Conservation (phyloP, 2,329 filamentous ascomycete species). For the Cladosporium cucumerinum region DNA sequence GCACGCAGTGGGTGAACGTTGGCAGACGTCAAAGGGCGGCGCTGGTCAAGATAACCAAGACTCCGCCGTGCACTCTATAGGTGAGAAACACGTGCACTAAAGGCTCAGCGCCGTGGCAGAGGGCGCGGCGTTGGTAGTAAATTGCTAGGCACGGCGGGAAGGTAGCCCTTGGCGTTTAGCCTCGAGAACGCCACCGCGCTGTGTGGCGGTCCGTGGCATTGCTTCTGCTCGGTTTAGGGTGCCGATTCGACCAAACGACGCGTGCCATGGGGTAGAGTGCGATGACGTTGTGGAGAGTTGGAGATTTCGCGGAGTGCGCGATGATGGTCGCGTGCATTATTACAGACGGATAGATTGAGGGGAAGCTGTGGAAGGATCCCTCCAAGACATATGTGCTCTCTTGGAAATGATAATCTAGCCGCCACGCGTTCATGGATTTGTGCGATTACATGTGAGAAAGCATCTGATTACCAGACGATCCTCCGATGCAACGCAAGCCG, state of each 20-base stretch:
- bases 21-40: constrained; percentile 14
- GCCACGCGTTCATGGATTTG: no score
- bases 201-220: constrained; percentile 11
- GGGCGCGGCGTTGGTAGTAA: constrained; percentile 7
- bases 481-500: constrained; percentile 1
- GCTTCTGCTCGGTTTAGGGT: constrained; percentile 5
- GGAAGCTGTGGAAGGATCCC: constrained; percentile 3
- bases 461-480: neutral
- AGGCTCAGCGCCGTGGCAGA: constrained; percentile 15
- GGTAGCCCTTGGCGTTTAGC: constrained; percentile 3
- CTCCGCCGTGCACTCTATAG: neutral
- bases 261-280: constrained; percentile 2
- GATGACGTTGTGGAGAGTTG: constrained; percentile 6
- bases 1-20: constrained; percentile 6
- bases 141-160: constrained; percentile 2
- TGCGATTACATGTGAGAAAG: no score
- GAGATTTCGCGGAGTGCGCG: constrained; percentile 4
- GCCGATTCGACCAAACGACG: neutral
- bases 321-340: neutral
- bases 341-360: constrained; percentile 1
- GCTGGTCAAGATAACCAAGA: neutral
- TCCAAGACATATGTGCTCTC: constrained; percentile 8
- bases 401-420: constrained; percentile 6
- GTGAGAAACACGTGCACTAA: neutral
- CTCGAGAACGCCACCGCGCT: neutral